phyloP scores from a whole-genome alignment of 208 protist species.

The Acanthamoeba triangularis region DNA sequence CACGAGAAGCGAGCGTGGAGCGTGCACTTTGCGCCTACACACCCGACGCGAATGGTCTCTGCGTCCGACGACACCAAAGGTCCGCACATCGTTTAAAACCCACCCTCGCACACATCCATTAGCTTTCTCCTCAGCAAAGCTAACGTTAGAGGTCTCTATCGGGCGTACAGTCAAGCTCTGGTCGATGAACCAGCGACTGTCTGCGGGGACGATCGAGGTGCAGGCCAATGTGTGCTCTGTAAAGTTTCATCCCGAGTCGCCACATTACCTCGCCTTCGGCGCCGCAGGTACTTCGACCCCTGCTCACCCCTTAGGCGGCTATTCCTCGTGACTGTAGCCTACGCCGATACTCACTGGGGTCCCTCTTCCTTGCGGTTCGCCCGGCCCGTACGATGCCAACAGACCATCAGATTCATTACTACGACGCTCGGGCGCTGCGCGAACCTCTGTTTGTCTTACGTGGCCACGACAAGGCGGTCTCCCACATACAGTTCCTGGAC shows the following conservation, averaged over 20 bases:
- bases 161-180: constrained; percentile 80
- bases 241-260: constrained; percentile 78
- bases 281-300: constrained; percentile 34
- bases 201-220: constrained; percentile 77
- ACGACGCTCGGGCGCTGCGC: constrained; percentile 77
- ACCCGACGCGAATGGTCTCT: constrained; percentile 78
- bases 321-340: neutral
- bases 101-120: neutral
- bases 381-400: neutral
- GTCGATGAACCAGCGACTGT: constrained; percentile 73
- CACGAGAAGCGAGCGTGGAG: constrained; percentile 85
- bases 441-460: constrained; percentile 75
- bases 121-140: neutral
- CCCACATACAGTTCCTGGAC: constrained; percentile 82
- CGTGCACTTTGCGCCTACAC: constrained; percentile 79
- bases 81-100: neutral
- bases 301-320: neutral
- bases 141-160: neutral
- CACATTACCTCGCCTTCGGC: constrained; percentile 82
- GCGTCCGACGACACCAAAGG: constrained; percentile 83
- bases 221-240: constrained; percentile 85
- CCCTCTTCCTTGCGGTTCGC: neutral
- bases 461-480: constrained; percentile 83
- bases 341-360: neutral
- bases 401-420: constrained; percentile 85